Base-by-base conservation (phyloP, 805 yeast genomes). In the Candida succiphila region DNA sequence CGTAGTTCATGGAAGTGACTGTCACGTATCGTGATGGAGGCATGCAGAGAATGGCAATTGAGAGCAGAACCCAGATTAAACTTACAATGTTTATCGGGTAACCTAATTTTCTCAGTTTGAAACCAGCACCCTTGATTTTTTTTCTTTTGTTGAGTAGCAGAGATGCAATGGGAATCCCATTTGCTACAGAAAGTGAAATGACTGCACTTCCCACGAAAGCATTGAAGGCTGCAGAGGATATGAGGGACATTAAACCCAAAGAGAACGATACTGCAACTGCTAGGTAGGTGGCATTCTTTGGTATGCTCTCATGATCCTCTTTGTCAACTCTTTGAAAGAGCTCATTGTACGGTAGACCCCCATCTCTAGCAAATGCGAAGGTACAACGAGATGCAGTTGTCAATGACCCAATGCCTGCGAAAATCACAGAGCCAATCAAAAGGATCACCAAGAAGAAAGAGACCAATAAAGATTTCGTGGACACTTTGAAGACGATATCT, bases 141-240 rank as follows among this genome's bases (percentile, higher is more conserved):
- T 60, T 55, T 36, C 92, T 56, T 34, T 71, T 72, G 38, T 78
- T 70, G 17, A 79, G 48, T 48, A 82, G 48, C 4, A 75, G 69
- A n/a, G 77, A 63, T 1, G 78, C 43, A 18, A 83, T 76, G 2
- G 94, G 94, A 13, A 84, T 73, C 3, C 86, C 76, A 39, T 85
- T 79, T 2, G 92, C 85, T 21, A 81, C 63, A 32, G 86, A 77
- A 37, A 84, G 59, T 3, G 86, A 70, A 16, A 83, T 67, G 3
- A 85, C 92, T 8, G 89, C 78, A 14, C 88, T 78, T 0, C 94
- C 92, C 60, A 83, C 74, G 52, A 84, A 83, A 4, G 94, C 87
- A 52, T 79, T 79, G 54, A 84, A 80, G 0, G 92, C 87, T 7
- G 87, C 72, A 5, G 75, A 61, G 0, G 89, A 80, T 2, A 83